phyloP scores from a whole-genome alignment of 2,329 filamentous ascomycete genomes.

The Hymenoscyphus occultus region DNA sequence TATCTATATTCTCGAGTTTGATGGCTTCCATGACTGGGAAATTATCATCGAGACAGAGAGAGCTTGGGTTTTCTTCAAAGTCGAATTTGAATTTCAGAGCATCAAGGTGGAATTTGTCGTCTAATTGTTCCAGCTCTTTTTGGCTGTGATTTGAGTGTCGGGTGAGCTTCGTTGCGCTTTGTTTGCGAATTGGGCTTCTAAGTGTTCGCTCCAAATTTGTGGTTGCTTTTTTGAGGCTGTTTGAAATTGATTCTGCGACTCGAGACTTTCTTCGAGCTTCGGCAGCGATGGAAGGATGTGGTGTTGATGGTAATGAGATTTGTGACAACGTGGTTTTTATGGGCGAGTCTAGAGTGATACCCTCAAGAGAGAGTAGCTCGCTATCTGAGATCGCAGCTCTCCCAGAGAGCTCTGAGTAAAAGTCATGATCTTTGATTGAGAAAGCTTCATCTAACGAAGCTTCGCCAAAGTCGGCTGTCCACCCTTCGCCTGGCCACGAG shows the following conservation, averaged over 20 bases:
- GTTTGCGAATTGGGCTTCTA: constrained; percentile 41
- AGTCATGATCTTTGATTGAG: constrained; percentile 17
- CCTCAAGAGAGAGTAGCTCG: constrained; percentile 34
- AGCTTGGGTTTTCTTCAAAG: constrained; percentile 41
- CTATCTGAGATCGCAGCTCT: constrained; percentile 35
- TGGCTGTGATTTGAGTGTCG: constrained; percentile 42
- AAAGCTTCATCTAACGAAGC: constrained; percentile 18
- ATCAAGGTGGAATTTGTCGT: constrained; percentile 46
- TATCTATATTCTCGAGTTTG: background rate
- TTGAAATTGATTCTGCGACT: constrained; percentile 44
- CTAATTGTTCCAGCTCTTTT: constrained; percentile 48
- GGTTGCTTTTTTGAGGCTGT: constrained; percentile 41
- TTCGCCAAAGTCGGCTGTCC: constrained; percentile 21
- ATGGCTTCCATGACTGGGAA: background rate
- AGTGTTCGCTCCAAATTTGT: constrained; percentile 31
- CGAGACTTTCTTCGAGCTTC: constrained; percentile 26
- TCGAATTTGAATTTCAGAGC: constrained; percentile 46
- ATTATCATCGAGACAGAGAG: constrained; percentile 40
- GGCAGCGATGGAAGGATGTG: constrained; percentile 18
- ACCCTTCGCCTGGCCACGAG: constrained; percentile 21
- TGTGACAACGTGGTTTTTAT: constrained; percentile 20
- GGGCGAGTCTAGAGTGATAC: constrained; percentile 31
- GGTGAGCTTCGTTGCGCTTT: constrained; percentile 34
- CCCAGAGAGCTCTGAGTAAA: constrained; percentile 31
- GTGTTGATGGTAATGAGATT: constrained; percentile 28